Percentiles rank a stretch among this genome's conserved stretches.
phyloP scores from a whole-genome alignment of 495 filamentous ascomycete genomes.

The Alectoria sarmentosa region DNA sequence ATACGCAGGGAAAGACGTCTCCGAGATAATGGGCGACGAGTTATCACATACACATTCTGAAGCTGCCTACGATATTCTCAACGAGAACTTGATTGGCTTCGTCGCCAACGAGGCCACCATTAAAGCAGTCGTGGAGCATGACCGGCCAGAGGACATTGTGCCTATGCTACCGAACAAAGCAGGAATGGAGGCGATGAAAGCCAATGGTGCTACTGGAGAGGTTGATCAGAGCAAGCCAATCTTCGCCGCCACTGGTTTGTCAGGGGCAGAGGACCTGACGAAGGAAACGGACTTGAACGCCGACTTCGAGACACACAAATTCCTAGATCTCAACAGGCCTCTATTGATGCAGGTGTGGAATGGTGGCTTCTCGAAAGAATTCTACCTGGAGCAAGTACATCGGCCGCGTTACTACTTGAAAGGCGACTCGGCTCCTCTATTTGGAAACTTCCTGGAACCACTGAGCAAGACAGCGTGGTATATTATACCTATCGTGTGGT shows the following conservation, averaged over 20 bases:
- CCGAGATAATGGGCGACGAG: constrained; percentile 74
- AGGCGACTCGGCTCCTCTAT: constrained; percentile 85
- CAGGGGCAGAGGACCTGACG: constrained; percentile 74
- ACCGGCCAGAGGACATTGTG: constrained; percentile 40
- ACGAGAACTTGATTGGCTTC: constrained; percentile 77
- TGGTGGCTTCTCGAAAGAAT: constrained; percentile 82
- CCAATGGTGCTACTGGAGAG: constrained; percentile 25
- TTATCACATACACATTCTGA: constrained; percentile 80
- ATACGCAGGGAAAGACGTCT: constrained; percentile 83
- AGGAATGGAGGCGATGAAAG: constrained; percentile 36
- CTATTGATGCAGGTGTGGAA: constrained; percentile 84
- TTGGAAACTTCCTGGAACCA: constrained; percentile 97
- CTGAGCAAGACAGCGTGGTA: constrained; percentile 92
- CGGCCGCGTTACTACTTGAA: constrained; percentile 91
- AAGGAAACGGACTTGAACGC: constrained; percentile 67
- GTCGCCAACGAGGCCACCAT: constrained; percentile 45
- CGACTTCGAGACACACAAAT: constrained; percentile 85
- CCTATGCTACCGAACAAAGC: constrained; percentile 37
- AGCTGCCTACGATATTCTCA: constrained; percentile 86
- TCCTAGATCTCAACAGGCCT: constrained; percentile 82
- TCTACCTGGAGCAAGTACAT: constrained; percentile 95
- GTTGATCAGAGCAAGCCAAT: constrained; percentile 37
- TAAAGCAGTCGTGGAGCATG: constrained; percentile 39
- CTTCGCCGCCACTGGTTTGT: constrained; percentile 76
- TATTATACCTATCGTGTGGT: constrained; percentile 76